Evolutionary conservation across 179 eudicot genomes (phyloP).

Genomic region (Monotropa hypopitys): DNA sequence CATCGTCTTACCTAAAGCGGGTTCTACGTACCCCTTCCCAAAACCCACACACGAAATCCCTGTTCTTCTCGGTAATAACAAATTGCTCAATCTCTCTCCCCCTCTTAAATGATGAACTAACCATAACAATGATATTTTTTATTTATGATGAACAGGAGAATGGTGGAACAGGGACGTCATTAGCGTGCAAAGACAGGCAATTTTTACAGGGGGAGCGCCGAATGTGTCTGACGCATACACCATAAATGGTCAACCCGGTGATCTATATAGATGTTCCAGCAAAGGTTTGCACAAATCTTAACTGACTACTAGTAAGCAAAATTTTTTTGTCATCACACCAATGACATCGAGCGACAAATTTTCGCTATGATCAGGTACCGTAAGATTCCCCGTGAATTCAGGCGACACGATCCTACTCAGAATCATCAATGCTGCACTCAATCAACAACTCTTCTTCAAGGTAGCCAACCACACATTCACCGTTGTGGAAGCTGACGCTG

Average conservation of each 20-base stretch:
- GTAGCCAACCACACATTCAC: slow-evolving; percentile 77
- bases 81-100: not conserved
- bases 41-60: slow-evolving; percentile 55
- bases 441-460: slow-evolving; percentile 70
- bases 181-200: slow-evolving; percentile 43
- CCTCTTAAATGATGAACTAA: not conserved
- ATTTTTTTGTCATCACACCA: not conserved
- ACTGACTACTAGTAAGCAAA: not conserved
- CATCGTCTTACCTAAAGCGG: slow-evolving; percentile 48
- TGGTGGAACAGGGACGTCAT: slow-evolving; percentile 86
- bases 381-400: slow-evolving; percentile 25
- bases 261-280: slow-evolving; percentile 61
- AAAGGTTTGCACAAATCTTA: slow-evolving; percentile 33
- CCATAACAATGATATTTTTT: slow-evolving; percentile 1
- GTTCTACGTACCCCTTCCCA: slow-evolving; percentile 50
- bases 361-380: slow-evolving; percentile 32
- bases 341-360: not conserved
- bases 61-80: slow-evolving; percentile 48
- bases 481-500: slow-evolving; percentile 61
- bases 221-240: slow-evolving; percentile 77
- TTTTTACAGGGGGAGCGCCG: slow-evolving; percentile 64
- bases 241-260: slow-evolving; percentile 85
- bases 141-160: slow-evolving; percentile 46
- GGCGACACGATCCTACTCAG: slow-evolving; percentile 66
- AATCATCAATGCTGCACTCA: slow-evolving; percentile 83